Evolutionary conservation across 1,139 yeast genomes (phyloP).

Genomic region (Sugiyamaella grinbergsii): DNA sequence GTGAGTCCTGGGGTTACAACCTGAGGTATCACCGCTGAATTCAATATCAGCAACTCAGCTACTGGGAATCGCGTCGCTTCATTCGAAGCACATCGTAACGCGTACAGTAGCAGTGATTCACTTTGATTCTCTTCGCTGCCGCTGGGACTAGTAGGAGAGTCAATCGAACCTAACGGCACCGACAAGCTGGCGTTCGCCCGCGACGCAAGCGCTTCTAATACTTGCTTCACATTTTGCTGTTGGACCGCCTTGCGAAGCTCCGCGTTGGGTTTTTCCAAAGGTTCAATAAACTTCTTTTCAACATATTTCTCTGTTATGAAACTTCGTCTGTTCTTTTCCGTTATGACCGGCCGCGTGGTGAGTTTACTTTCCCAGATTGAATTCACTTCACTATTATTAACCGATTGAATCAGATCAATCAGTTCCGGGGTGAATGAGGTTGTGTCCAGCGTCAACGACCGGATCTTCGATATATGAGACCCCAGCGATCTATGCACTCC

Average conservation of each 20-base stretch:
- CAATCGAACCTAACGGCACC: slow-evolving; percentile 27
- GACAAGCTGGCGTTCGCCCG: slow-evolving; percentile 45
- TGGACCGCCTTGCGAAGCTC: slow-evolving; percentile 42
- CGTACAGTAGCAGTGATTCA: slow-evolving; percentile 37
- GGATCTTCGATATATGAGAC: slow-evolving; percentile 68
- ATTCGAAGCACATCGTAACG: slow-evolving; percentile 35
- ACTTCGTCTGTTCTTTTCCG: slow-evolving; percentile 41
- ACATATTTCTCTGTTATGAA: slow-evolving; percentile 48
- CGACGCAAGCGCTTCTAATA: slow-evolving; percentile 45
- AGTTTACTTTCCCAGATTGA: slow-evolving; percentile 54
- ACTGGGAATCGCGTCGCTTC: slow-evolving; percentile 54
- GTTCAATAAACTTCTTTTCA: slow-evolving; percentile 44
- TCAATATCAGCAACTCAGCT: slow-evolving; percentile 70
- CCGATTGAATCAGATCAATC: slow-evolving; percentile 56
- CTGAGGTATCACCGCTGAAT: slow-evolving; percentile 53
- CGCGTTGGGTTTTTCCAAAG: slow-evolving; percentile 43
- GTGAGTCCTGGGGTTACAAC: slow-evolving; percentile 7
- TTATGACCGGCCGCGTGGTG: slow-evolving; percentile 47
- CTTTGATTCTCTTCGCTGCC: slow-evolving; percentile 24
- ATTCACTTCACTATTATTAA: slow-evolving; percentile 68
- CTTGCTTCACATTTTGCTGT: slow-evolving; percentile 38
- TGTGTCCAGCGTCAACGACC: slow-evolving; percentile 78
- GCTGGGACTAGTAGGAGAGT: neutral
- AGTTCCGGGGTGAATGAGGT: slow-evolving; percentile 64
- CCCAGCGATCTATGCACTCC: slow-evolving; percentile 76